A percentile compares a stretch with the other conserved stretches of the same genome.
phyloP scores from a whole-genome alignment of 192 early-diverging fungal species.

The Chytriomyces sp. region DNA sequence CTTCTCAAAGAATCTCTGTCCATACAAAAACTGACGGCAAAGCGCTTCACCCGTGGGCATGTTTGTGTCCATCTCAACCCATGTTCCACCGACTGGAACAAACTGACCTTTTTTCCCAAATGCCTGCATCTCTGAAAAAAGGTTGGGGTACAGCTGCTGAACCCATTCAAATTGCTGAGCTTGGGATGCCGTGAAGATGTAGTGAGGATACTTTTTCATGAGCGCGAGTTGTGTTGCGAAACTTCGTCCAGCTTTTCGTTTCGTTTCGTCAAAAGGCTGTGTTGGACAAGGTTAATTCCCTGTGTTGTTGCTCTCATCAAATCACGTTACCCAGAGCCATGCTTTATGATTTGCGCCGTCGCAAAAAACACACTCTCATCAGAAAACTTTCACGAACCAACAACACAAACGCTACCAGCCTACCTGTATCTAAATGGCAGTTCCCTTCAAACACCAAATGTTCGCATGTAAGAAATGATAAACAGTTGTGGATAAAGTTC shows the following conservation, averaged over 20 bases:
- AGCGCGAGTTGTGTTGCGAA: constrained; percentile 52
- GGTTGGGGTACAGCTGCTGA: constrained; percentile 74
- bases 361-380: no score
- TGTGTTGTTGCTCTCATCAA: no score
- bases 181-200: constrained; percentile 91
- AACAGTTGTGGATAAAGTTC: constrained; percentile 1
- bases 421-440: constrained; percentile 68
- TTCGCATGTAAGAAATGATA: no score
- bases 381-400: constrained; percentile 57
- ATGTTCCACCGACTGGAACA: constrained; percentile 93
- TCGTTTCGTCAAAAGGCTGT: constrained; percentile 98
- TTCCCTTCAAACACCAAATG: not conserved
- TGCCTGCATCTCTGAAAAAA: constrained; percentile 77
- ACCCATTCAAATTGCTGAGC: constrained; percentile 98
- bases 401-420: not conserved
- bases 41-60: constrained; percentile 92
- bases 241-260: constrained; percentile 73
- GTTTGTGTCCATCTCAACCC: constrained; percentile 99
- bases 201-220: constrained; percentile 88
- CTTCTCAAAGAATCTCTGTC: constrained; percentile 83
- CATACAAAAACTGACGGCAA: constrained; percentile 91
- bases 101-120: constrained; percentile 77
- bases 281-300: constrained; percentile 62
- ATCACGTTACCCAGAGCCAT: constrained; percentile 77
- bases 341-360: constrained; percentile 35